A percentile compares a stretch with the other conserved stretches of the same genome.
Evolutionary conservation across 78 protist species (phyloP).

Genomic region (Speleostelium caveatum): DNA sequence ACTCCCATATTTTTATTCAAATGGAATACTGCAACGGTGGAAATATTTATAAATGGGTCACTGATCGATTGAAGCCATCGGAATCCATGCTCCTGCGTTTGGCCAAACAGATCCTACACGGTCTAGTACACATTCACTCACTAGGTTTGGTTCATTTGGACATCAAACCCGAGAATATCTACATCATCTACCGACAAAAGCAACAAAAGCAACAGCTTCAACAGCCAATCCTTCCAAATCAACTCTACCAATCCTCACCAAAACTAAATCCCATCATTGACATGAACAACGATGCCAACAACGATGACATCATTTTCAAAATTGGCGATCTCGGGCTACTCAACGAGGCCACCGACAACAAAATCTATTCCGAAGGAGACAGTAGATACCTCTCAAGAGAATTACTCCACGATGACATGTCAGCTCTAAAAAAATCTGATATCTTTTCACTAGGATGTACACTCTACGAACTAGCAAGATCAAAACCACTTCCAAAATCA

Average conservation of each 20-base stretch:
- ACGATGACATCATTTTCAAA: neutral
- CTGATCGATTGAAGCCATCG: neutral
- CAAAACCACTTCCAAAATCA: conserved; percentile 54
- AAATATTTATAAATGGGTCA: conserved; percentile 58
- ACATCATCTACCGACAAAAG: neutral
- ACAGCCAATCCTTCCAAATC: neutral
- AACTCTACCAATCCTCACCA: neutral
- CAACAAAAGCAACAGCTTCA: too few relatives aligned
- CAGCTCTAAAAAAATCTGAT: conserved; percentile 50
- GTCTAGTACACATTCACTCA: conserved; percentile 41
- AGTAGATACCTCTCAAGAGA: conserved; percentile 68
- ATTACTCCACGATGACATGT: conserved; percentile 56
- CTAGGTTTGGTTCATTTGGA: conserved; percentile 72
- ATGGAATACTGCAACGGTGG: conserved; percentile 76
- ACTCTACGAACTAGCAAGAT: conserved; percentile 60
- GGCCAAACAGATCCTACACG: conserved; percentile 51
- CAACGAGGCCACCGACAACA: conserved; percentile 46
- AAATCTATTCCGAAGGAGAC: conserved; percentile 61
- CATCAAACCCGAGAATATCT: conserved; percentile 71
- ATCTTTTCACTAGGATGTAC: conserved; percentile 73
- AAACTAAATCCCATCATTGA: neutral
- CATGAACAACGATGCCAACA: neutral
- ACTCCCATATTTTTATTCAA: conserved; percentile 56
- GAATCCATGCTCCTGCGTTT: conserved; percentile 5
- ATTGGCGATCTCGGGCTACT: conserved; percentile 68